Evolutionary conservation across 371 early-diverging fungal genomes (phyloP).

Genomic region (Saksenaea oblongispora): DNA sequence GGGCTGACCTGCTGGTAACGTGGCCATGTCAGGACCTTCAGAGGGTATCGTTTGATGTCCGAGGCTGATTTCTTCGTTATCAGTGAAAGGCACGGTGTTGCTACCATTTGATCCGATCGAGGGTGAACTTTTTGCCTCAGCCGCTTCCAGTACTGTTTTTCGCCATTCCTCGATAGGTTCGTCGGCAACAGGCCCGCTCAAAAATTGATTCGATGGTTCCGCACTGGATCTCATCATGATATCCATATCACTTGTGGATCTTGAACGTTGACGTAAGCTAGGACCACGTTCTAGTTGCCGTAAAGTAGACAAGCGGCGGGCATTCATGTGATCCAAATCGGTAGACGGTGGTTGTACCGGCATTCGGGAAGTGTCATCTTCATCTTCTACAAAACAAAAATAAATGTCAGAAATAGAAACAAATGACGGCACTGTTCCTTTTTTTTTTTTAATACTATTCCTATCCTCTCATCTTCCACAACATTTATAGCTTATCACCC

Average conservation of each 20-base stretch:
- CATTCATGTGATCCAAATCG: constrained; percentile 11
- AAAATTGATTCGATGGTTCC: not conserved
- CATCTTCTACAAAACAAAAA: not conserved
- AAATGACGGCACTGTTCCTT: not conserved
- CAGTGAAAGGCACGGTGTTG: not conserved
- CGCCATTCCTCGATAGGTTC: constrained; percentile 38
- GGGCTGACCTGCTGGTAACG: not conserved
- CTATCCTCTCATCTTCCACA: not conserved
- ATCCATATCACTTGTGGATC: constrained; percentile 18
- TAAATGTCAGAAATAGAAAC: constrained; percentile 8
- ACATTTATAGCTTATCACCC: not conserved
- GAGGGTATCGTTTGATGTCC: constrained; percentile 4
- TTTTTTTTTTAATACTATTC: not conserved
- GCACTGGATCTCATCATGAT: not conserved
- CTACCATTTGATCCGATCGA: not conserved
- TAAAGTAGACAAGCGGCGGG: constrained; percentile 28
- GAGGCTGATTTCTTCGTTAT: not conserved
- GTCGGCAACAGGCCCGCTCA: not conserved
- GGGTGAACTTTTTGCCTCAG: constrained; percentile 26
- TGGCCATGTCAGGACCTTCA: not conserved
- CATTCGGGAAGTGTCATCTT: not conserved
- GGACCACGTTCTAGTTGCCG: constrained; percentile 31
- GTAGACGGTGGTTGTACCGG: not conserved
- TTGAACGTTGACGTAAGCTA: constrained; percentile 23
- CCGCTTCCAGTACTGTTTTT: constrained; percentile 27